Base-by-base conservation (phyloP, 2,329 filamentous ascomycete species). In the Xylariales sp. region DNA sequence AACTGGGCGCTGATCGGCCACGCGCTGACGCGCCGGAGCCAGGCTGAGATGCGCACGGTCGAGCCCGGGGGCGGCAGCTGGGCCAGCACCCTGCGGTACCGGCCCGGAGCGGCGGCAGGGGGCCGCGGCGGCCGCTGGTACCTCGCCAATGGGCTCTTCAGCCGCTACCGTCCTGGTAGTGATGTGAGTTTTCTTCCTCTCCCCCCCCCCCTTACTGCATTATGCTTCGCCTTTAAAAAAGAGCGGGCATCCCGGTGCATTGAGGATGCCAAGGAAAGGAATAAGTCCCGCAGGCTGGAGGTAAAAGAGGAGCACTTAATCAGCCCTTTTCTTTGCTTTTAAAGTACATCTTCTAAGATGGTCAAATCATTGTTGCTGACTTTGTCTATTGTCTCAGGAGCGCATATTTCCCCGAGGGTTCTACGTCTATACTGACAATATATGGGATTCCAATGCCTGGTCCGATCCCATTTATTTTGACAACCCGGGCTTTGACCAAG, bases 391-490 rank as follows among this genome's bases (percentile, higher is more conserved):
- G n/a, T n/a, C n/a, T 13, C 20, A 38, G 36, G 67, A 75, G 40
- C 59, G 69, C 1, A 67, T 72, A 15, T 74, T 70, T 43, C 71
- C 70, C 0, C 55, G 68, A 1, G 74, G 74, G 0, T 78, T 78
- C 44, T 78, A 73, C 36, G 68, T 77, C 2, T 66, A 59, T 41
- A 76, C 70, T 0, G 59, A 63, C 10, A 62, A 77, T 40, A 75
- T 76, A n/a, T 72, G 66, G 66, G 63, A 74, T 29, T 62, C 67
- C 0, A 52, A 43, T 6, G 58, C 65, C 4, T 78, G 73, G 73
- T 72, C 68, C 5, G 70, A 77, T 31, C 72, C 72, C 0, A 54
- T 73, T 0, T 74, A 69, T 42, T 74, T 77, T 44, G 73, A 76
- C 37, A 69, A 73, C 29, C 61, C 69, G 2, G 71, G 71, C 2